Evolutionary conservation across 352 stramenopile species (phyloP), one percentile per base, ranked within the genome.

Genomic region (Globisporangium megalacanthum): DNA sequence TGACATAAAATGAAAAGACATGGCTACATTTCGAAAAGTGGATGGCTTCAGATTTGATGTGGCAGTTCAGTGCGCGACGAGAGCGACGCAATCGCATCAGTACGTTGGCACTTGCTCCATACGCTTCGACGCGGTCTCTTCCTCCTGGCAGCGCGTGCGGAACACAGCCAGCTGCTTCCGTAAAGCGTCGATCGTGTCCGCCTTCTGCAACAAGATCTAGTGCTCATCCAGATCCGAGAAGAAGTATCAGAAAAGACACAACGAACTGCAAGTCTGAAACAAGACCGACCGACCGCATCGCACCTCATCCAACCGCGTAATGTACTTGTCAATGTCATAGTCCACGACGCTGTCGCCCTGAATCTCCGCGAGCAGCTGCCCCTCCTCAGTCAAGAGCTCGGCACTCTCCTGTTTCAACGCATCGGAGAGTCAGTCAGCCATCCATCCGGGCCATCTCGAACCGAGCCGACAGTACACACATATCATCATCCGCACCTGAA

Each of bases 301-400:
- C 39, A 92, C 83, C 70, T 96, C 73, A 60, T 96, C 88, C 10
- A 99, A 73, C 25, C 92, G 78, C 33, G 64, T 70, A 19, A 96
- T 87, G 70, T 98, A 98, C 36, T 86, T 77, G 64, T 99, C 96
- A 52, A 99, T 97, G 68, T 98, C 89, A 60, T 97, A 96, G 62
- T 99, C 92, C 9, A 86, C 72, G 13, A 95, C 84, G 50, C 59
- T 72, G 36, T 98, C 92, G 20, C 85, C 88, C 67, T 94, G 85
- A 56, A 96, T 90, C 17, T 88, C 73, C 47, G 86, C 82, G 11
- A 96, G 62, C 52, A 97, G 66, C 20, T 79, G 72, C 10, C 95
- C 95, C 87, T 99, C 97, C 60, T 98, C 90, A 1, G 95, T 98
- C 13, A 99, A 69, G 19, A 99, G 77, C 67, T 99, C 92, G 0